Evolutionary conservation across 805 yeast species (phyloP), one percentile per base, ranked within the genome.

Genomic region (Zygoascus tannicola): DNA sequence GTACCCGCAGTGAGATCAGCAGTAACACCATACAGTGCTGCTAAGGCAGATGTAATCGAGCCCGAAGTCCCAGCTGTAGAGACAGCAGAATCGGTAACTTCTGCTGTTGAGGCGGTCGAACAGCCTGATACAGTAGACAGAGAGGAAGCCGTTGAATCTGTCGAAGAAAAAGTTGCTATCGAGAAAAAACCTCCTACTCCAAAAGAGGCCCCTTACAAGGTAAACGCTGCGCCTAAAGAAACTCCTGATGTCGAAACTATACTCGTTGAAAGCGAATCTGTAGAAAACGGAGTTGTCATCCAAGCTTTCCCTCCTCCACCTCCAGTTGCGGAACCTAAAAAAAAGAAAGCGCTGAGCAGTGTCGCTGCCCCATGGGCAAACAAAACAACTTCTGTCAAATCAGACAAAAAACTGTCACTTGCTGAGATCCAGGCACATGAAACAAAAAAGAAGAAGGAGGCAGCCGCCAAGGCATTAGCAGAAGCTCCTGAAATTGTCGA

Each of bases 281-380:
- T 7, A n/a, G 35, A 12, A 4, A 12, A n/a, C 15, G 34, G n/a
- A 23, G 22, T 23, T 21, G 30, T 5, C 23, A 22, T 38, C 10
- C 28, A 23, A 8, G 40, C 40, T 3, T 22, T 26, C 10, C 33
- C 15, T 37, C 32, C 40, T 22, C 33, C 19, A 15, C 33, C 40
- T 37, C 19, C 32, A 3, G 15, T 14, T 15, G 22, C 7, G 12
- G 22, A 16, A 22, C 20, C 40, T 5, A 19, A 22, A 5, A 4
- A 33, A 16, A 8, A 8, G 8, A 39, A 39, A 30, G 12, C n/a
- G 19, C 16, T 39, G 2, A 19, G 26, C 14, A 18, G 22, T 4
- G 42, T 39, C 14, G 35, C 42, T 15, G 42, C 42, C 12, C 42
- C 42, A n/a, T 39, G 42, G 42, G 35, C 42, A 18, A 39, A 30